Percentiles rank a stretch among this genome's conserved stretches.
Conservation (phyloP, 257 asterid genomes). For the Dorcoceras hygrometricum region DNA sequence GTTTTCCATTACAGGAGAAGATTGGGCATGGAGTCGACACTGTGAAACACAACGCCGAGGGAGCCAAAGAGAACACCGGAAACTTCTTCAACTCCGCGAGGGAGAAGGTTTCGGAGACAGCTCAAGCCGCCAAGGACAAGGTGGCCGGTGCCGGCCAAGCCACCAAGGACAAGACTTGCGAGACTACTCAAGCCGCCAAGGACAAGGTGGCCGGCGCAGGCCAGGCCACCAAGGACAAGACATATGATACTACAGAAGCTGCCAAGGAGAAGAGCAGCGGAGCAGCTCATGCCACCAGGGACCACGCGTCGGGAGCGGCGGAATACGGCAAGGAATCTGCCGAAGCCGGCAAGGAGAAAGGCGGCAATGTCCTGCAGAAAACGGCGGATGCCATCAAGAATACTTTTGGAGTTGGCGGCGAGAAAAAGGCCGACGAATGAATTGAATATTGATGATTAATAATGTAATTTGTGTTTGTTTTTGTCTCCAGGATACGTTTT, state of each 20-base stretch:
- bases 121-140: conserved; percentile 25
- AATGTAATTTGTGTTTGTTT: too few relatives aligned
- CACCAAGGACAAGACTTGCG: conserved; percentile 35
- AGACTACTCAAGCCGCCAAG: conserved; percentile 29
- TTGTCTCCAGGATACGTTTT: too few relatives aligned
- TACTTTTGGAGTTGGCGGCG: conserved; percentile 43
- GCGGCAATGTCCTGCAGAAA: conserved; percentile 58
- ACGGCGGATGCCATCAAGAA: conserved; percentile 61
- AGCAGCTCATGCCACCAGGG: conserved; percentile 62
- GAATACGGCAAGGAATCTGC: conserved; percentile 62
- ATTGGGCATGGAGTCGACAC: conserved; percentile 51
- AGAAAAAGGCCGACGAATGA: conserved; percentile 17
- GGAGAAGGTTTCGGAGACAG: background rate
- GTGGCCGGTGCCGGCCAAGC: conserved; percentile 14
- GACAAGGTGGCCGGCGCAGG: conserved; percentile 22
- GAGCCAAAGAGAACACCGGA: background rate
- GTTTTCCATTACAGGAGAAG: conserved; percentile 47
- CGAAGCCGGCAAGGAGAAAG: conserved; percentile 62
- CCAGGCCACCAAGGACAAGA: conserved; percentile 34
- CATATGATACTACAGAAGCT: conserved; percentile 31
- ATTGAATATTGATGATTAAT: background rate
- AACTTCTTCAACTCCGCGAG: background rate
- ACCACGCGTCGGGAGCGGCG: conserved; percentile 56
- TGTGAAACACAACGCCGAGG: conserved; percentile 39
- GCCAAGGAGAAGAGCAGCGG: conserved; percentile 49